phyloP scores from a whole-genome alignment of 768 basidiomycete genomes.

The Lactarius akahatsu region DNA sequence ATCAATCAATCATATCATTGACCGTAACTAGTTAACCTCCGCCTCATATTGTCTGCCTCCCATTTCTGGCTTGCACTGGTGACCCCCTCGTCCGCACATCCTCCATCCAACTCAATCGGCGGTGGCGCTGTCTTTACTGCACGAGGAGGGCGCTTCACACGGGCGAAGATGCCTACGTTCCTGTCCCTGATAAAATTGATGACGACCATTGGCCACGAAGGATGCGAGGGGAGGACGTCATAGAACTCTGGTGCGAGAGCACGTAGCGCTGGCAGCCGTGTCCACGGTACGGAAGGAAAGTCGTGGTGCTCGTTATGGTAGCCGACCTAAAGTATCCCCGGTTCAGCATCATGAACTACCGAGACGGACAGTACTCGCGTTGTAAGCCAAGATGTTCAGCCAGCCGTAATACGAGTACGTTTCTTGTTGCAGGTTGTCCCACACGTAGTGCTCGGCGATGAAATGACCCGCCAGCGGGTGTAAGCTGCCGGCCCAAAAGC shows the following conservation, averaged over 20 bases:
- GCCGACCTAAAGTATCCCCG: conserved; percentile 61
- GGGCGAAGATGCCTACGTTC: conserved; percentile 84
- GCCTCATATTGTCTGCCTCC: conserved; percentile 16
- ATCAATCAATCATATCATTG: neutral
- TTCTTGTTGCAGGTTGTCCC: conserved; percentile 90
- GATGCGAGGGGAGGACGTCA: conserved; percentile 80
- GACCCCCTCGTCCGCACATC: conserved; percentile 24
- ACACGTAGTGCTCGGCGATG: conserved; percentile 95
- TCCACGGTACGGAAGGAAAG: conserved; percentile 97
- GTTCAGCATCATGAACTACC: conserved; percentile 14
- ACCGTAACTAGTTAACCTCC: neutral
- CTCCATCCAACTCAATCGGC: conserved; percentile 27
- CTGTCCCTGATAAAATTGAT: conserved; percentile 91
- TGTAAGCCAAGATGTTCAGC: conserved; percentile 88
- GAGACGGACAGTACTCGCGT: conserved; percentile 52
- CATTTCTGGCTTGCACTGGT: neutral
- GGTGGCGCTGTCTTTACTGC: neutral
- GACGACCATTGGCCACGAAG: conserved; percentile 93
- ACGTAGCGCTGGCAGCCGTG: conserved; percentile 79
- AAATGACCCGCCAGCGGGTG: conserved; percentile 98
- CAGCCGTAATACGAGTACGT: conserved; percentile 97
- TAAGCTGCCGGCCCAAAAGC: conserved; percentile 94
- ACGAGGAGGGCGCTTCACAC: conserved; percentile 62
- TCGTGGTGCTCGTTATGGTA: conserved; percentile 99
- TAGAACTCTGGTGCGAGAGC: conserved; percentile 91